These are phyloP conservation scores for Verticillium albo-atrum DNA, from an alignment of 2,329 filamentous ascomycete species.

Conservation along the genomic window DNA sequence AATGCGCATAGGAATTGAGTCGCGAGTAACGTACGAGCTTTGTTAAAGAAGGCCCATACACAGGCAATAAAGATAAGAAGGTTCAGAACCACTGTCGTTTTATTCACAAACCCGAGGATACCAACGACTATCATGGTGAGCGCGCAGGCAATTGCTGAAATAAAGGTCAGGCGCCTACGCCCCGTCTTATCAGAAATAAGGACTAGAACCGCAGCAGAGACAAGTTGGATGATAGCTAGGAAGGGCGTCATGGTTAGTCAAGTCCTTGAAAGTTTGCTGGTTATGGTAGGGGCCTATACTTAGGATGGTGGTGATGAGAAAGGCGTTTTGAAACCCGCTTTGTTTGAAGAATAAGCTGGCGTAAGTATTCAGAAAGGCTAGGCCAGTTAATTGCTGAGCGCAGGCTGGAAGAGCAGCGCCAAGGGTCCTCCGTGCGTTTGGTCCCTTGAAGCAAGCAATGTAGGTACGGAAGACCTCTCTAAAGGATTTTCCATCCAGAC, in stretches of 20 bases:
- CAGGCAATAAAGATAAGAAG: slow-evolving; percentile 17
- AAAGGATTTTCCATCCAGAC: slow-evolving; percentile 10
- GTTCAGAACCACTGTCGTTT: slow-evolving; percentile 6
- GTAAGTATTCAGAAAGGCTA: slow-evolving; percentile 15
- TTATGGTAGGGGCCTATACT: slow-evolving; percentile 13
- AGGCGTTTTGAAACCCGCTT: slow-evolving; percentile 20
- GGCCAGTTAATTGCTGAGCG: slow-evolving; percentile 16
- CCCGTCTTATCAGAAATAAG: too few species aligned
- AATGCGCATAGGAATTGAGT: neutral
- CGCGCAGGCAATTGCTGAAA: slow-evolving; percentile 4
- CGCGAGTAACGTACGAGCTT: neutral
- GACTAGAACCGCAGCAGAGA: too few species aligned
- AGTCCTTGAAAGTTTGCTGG: too few species aligned
- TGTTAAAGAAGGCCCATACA: slow-evolving; percentile 14
- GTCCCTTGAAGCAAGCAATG: slow-evolving; percentile 17
- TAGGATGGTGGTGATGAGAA: slow-evolving; percentile 15
- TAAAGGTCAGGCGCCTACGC: too few species aligned
- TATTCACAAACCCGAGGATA: slow-evolving; percentile 12
- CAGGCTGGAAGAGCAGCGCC: slow-evolving; percentile 21
- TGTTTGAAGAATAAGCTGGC: slow-evolving; percentile 27
- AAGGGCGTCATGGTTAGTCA: too few species aligned
- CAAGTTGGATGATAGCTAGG: too few species aligned
- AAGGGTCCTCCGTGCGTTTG: slow-evolving; percentile 22
- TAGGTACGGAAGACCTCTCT: slow-evolving; percentile 16
- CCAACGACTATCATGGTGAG: slow-evolving; percentile 12